Evolutionary conservation across 768 basidiomycete species (phyloP), one percentile per base, ranked within the genome.

Genomic region (Mycena galopus): DNA sequence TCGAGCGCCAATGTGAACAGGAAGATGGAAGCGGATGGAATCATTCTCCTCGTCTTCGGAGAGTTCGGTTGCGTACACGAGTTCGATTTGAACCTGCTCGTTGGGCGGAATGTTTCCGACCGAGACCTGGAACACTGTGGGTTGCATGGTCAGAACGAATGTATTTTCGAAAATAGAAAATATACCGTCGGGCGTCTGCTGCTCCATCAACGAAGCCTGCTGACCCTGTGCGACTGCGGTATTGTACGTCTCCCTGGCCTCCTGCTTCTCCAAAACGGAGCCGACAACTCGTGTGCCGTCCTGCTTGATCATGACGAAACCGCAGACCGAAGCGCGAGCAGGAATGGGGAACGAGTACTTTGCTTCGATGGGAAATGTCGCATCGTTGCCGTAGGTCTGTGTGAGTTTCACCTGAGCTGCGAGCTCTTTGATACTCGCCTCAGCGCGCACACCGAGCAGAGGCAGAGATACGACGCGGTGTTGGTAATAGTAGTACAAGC

Each of bases 271-370:
- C 69, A 61, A 39, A 8, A 73, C 73, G 32, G 53, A 30, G 3
- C 75, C 75, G 12, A 64, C 58, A 16, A 76, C 65, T 33, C 67
- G 53, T 3, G 73, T 71, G 14, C 75, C 75, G 23, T 71, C 70
- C 42, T 62, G 71, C 60, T 67, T 72, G 50, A 72, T 67, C 71
- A 72, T 67, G 39, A 57, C 53, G 35, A 72, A 72, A 14, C 53
- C 57, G 29, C 42, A 51, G 47, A 71, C 69, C 23, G 65, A 61
- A 17, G 51, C 71, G 1, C 70, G 47, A 14, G 73, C 69, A 50
- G 71, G 75, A 7, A 74, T 53, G 17, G 66, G 69, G 25, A 76
- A 76, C 1, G 63, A 57, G 50, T 74, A 76, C 23, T 53, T 67
- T 6, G 73, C 73, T 32, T 74, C 72, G 11, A 73, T 67, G 8